These are phyloP conservation scores for Ganoderma resinaceum DNA, from an alignment of 1,284 basidiomycete species.

Conservation along the genomic window DNA sequence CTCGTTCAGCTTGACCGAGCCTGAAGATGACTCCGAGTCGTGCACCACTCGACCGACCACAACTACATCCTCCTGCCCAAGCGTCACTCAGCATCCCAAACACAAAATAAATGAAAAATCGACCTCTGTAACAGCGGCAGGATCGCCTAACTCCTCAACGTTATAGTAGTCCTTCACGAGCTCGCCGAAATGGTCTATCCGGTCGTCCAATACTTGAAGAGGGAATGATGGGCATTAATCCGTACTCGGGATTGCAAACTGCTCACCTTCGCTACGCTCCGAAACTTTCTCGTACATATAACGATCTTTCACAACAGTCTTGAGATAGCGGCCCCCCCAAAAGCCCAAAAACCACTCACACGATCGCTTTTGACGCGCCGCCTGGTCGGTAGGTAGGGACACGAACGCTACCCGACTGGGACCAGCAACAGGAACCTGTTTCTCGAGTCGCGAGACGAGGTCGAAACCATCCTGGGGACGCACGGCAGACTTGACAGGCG, in stretches of 20 bases:
- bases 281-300: conserved; percentile 94
- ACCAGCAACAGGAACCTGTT: conserved; percentile 28
- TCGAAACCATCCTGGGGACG: conserved; percentile 30
- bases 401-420: conserved; percentile 53
- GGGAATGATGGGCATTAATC: neutral
- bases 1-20: conserved; percentile 75
- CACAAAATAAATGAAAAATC: conserved; percentile 34
- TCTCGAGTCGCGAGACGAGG: conserved; percentile 21
- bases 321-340: neutral
- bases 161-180: conserved; percentile 75
- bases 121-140: conserved; percentile 75
- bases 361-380: conserved; percentile 52
- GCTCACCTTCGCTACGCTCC: conserved; percentile 80
- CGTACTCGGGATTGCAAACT: neutral
- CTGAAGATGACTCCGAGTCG: conserved; percentile 65
- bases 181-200: conserved; percentile 85
- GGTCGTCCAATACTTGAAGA: conserved; percentile 74
- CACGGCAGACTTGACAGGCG: conserved; percentile 19
- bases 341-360: conserved; percentile 52
- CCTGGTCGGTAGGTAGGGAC: conserved; percentile 51
- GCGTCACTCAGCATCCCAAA: neutral
- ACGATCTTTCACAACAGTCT: conserved; percentile 58
- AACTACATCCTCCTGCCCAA: conserved; percentile 68
- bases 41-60: conserved; percentile 85
- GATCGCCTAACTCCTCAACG: conserved; percentile 79